phyloP scores from a whole-genome alignment of 2,329 filamentous ascomycete genomes.

The Scleromitrula shiraiana region DNA sequence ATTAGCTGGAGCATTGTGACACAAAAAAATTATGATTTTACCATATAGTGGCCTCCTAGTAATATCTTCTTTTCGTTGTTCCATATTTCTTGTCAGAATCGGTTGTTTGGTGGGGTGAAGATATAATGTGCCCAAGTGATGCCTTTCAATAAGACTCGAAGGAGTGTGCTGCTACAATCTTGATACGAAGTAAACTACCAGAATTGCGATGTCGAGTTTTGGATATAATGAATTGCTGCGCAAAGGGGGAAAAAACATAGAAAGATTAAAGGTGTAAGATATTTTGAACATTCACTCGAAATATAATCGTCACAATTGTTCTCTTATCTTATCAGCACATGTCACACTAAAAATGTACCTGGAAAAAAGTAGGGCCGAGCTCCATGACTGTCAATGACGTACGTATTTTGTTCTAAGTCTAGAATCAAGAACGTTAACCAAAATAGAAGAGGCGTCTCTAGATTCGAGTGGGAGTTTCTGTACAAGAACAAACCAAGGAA shows the following conservation, averaged over 20 bases:
- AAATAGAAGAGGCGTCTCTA: no score
- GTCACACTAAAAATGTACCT: not conserved
- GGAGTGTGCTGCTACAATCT: not conserved
- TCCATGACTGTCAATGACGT: not conserved
- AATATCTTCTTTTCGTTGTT: constrained; percentile 31
- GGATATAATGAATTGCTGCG: not conserved
- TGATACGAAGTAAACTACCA: not conserved
- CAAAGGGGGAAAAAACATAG: no score
- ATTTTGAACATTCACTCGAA: no score
- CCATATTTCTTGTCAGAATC: constrained; percentile 17
- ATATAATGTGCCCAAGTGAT: not conserved
- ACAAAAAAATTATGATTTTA: constrained; percentile 13
- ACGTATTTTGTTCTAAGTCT: no score
- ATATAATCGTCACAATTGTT: no score
- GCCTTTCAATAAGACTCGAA: not conserved
- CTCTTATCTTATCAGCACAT: not conserved
- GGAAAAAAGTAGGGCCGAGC: not conserved
- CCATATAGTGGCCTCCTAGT: constrained; percentile 34
- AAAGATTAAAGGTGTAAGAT: no score
- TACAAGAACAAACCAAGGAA: no score
- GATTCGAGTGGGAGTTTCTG: no score
- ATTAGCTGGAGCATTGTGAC: constrained; percentile 9
- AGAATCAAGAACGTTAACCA: no score
- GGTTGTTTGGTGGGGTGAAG: not conserved
- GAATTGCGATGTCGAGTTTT: not conserved